These are phyloP conservation scores for Symmetrospora coprosmae DNA, from an alignment of 768 basidiomycete species.

Conservation along the genomic window DNA sequence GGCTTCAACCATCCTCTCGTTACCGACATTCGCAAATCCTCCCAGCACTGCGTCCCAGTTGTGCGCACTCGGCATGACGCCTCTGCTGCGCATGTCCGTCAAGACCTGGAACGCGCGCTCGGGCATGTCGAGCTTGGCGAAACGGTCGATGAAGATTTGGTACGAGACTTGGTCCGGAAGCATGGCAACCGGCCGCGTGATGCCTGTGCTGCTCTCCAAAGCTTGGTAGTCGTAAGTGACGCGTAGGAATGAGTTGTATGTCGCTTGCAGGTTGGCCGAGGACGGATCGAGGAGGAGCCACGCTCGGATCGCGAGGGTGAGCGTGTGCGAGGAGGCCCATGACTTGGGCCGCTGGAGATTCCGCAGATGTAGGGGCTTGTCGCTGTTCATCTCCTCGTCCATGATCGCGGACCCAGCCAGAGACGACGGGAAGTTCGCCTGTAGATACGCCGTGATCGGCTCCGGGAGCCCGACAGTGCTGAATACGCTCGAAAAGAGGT, in stretches of 20 bases:
- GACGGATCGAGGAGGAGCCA: not conserved
- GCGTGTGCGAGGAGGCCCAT: not conserved
- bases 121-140: not conserved
- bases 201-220: no score
- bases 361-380: no score
- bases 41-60: conserved; percentile 12
- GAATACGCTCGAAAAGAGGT: no score
- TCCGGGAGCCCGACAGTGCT: no score
- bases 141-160: not conserved
- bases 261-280: not conserved
- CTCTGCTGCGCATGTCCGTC: conserved; percentile 10
- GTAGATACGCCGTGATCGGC: no score
- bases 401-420: no score
- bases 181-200: not conserved
- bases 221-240: not conserved
- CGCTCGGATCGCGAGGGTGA: not conserved
- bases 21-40: not conserved
- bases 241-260: not conserved
- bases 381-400: no score
- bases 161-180: not conserved
- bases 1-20: not conserved
- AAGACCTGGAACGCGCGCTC: not conserved
- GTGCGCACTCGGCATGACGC: not conserved
- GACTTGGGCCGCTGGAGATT: not conserved
- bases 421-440: no score